Percentiles rank a stretch among this genome's conserved stretches.
Evolutionary conservation across 768 basidiomycete species (phyloP).

Genomic region (Mrakia frigida): DNA sequence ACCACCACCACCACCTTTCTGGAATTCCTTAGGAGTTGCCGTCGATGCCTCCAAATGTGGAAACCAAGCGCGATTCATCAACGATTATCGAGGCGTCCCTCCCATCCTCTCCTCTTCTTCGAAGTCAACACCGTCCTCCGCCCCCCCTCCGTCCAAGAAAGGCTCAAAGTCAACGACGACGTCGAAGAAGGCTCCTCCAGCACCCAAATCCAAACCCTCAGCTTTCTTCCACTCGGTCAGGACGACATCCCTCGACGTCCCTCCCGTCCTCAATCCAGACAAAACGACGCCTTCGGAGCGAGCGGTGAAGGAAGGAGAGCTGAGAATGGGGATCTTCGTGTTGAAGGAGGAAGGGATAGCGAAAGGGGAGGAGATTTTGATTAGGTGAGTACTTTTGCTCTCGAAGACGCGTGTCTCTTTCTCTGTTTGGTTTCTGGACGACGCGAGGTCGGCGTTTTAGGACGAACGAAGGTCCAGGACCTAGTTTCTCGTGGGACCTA

Average conservation of each 20-base stretch:
- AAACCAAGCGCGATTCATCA: slow-evolving; percentile 26
- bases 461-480: not conserved
- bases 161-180: not conserved
- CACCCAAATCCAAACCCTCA: slow-evolving; percentile 22
- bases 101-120: slow-evolving; percentile 5
- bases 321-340: slow-evolving; percentile 32
- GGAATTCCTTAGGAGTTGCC: slow-evolving; percentile 5
- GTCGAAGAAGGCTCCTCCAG: not conserved
- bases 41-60: slow-evolving; percentile 24
- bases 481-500: too few relatives aligned
- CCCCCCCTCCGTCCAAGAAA: not conserved
- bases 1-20: not conserved
- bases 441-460: not conserved
- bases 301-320: slow-evolving; percentile 13
- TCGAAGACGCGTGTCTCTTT: not conserved
- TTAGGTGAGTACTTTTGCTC: slow-evolving; percentile 25
- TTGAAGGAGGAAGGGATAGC: slow-evolving; percentile 16
- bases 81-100: slow-evolving; percentile 31
- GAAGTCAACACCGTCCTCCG: not conserved
- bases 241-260: slow-evolving; percentile 4
- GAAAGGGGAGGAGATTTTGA: slow-evolving; percentile 32
- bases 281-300: slow-evolving; percentile 22
- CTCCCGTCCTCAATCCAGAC: slow-evolving; percentile 8
- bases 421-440: not conserved
- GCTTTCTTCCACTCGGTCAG: slow-evolving; percentile 31